Evolutionary conservation across 2,329 filamentous ascomycete genomes (phyloP).

Genomic region (Dothiorella sarmentorum): DNA sequence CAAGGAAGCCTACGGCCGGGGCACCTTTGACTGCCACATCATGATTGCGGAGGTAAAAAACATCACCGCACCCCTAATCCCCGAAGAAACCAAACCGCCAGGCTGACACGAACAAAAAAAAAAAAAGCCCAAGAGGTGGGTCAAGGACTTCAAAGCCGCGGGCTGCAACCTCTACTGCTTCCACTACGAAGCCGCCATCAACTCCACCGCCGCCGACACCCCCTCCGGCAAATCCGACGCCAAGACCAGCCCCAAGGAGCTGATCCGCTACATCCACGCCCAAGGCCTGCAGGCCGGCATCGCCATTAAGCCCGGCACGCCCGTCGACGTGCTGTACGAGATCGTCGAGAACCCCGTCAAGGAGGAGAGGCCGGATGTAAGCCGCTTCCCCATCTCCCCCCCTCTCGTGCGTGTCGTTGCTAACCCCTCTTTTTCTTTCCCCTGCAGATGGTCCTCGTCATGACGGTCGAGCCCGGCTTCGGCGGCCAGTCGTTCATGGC

Average conservation of each 20-base stretch:
- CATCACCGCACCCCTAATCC: background rate
- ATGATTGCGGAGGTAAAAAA: slow-evolving; percentile 98
- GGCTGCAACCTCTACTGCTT: slow-evolving; percentile 99
- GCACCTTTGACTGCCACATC: slow-evolving; percentile 99
- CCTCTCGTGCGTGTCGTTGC: too few species aligned
- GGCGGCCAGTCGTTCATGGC: slow-evolving; percentile 99
- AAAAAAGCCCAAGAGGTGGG: slow-evolving; percentile 99
- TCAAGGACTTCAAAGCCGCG: slow-evolving; percentile 87
- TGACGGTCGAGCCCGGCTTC: slow-evolving; percentile 97
- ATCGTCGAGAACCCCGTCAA: slow-evolving; percentile 71
- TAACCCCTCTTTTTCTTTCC: slow-evolving; percentile 26
- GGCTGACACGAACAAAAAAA: too few species aligned
- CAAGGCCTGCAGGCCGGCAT: slow-evolving; percentile 87
- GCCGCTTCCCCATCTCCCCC: too few species aligned
- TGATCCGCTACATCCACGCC: slow-evolving; percentile 88
- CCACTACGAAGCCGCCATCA: slow-evolving; percentile 92
- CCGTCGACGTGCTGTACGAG: slow-evolving; percentile 88
- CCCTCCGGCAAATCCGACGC: slow-evolving; percentile 66
- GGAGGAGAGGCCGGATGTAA: slow-evolving; percentile 82
- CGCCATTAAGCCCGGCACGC: slow-evolving; percentile 89
- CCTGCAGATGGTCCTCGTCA: slow-evolving; percentile 88
- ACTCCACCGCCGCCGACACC: slow-evolving; percentile 76
- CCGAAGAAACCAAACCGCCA: too few species aligned
- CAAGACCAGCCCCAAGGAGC: slow-evolving; percentile 76
- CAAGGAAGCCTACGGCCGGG: slow-evolving; percentile 65